Evolutionary conservation across 2,329 filamentous ascomycete species (phyloP).

Genomic region (Fusarium piperis): DNA sequence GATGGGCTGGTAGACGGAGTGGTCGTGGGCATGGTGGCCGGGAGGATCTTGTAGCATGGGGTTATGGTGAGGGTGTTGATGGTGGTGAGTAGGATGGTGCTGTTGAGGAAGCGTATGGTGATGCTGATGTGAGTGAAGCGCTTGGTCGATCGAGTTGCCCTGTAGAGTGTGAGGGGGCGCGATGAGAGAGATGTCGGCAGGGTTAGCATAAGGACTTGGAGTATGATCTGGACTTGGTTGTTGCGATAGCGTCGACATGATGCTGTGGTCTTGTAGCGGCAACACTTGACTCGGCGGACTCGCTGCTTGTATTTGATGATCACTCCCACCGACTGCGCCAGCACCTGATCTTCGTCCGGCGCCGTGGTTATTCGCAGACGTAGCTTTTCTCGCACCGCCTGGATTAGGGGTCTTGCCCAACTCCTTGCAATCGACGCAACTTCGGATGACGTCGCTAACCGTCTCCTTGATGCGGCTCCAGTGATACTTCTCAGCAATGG

Average conservation of each 20-base stretch:
- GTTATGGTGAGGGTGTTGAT: conserved; percentile 36
- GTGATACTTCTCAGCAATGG: conserved; percentile 92
- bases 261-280: conserved; percentile 43
- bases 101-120: conserved; percentile 18
- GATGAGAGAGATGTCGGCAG: conserved; percentile 58
- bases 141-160: conserved; percentile 38
- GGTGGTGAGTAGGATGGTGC: conserved; percentile 4
- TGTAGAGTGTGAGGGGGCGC: conserved; percentile 52
- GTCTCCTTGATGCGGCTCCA: conserved; percentile 99
- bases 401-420: conserved; percentile 64
- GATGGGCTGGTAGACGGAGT: conserved; percentile 61
- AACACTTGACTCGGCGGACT: conserved; percentile 39
- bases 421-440: conserved; percentile 91
- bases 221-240: conserved; percentile 38
- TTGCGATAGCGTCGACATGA: conserved; percentile 42
- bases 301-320: conserved; percentile 23
- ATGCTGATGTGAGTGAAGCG: conserved; percentile 37
- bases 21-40: conserved; percentile 38
- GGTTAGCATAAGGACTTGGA: conserved; percentile 57
- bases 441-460: conserved; percentile 91
- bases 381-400: conserved; percentile 38
- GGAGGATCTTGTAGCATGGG: conserved; percentile 46
- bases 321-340: conserved; percentile 7
- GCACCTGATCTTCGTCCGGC: conserved; percentile 12
- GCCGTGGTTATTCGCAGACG: conserved; percentile 2